Conservation (phyloP, 2,329 filamentous ascomycete genomes). For the Aureobasidium sp. region DNA sequence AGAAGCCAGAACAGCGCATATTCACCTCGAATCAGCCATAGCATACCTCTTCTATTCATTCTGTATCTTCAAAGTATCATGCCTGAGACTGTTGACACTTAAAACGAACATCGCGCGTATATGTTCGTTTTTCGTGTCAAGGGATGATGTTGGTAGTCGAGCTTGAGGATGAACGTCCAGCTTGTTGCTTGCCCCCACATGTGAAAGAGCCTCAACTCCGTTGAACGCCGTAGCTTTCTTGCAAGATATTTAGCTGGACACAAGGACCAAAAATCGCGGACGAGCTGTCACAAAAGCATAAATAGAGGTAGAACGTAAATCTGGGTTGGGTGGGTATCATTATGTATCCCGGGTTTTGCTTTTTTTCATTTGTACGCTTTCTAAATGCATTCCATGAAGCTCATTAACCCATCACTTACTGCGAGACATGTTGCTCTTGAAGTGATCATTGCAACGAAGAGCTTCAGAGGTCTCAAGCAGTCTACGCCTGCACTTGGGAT, state of each 20-base stretch:
- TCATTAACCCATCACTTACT: constrained; percentile 16
- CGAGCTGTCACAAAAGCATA: background rate
- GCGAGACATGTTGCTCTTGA: constrained; percentile 1
- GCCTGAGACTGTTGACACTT: too few species aligned
- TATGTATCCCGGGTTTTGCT: constrained; percentile 11
- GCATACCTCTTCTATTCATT: background rate
- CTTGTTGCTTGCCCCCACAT: background rate
- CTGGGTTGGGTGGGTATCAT: constrained; percentile 10
- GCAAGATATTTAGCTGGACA: background rate
- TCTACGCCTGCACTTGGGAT: background rate
- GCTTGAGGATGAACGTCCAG: background rate
- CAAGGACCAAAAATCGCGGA: background rate
- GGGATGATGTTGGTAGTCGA: background rate
- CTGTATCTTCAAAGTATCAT: background rate
- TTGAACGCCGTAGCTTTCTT: background rate
- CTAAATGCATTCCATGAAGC: constrained; percentile 15
- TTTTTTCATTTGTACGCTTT: constrained; percentile 16
- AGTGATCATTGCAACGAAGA: background rate
- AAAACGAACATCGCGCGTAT: background rate
- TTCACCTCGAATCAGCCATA: background rate
- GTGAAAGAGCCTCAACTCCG: background rate
- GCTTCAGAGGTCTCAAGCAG: background rate
- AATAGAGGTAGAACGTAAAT: background rate
- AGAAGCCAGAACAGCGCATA: background rate
- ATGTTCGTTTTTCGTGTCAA: background rate